A percentile compares a stretch with the other conserved stretches of the same genome.
Conservation (phyloP, 1,284 basidiomycete genomes). For the Ganoderma lingzhi region DNA sequence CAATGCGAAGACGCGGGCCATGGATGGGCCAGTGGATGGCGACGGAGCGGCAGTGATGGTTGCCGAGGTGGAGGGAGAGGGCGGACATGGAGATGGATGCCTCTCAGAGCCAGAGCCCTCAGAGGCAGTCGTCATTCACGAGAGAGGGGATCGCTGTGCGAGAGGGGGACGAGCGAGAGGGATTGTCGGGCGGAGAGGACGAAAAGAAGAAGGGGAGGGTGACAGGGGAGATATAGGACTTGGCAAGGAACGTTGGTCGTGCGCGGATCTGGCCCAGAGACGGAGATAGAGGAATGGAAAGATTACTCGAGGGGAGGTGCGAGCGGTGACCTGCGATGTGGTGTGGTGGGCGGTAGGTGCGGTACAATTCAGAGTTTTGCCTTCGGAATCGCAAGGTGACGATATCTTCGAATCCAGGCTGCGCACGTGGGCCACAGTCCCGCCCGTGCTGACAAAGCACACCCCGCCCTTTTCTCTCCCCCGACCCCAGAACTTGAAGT, state of each 20-base stretch:
- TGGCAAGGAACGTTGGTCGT: constrained; percentile 32
- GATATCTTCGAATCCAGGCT: constrained; percentile 18
- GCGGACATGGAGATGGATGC: constrained; percentile 34
- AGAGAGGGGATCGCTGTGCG: constrained; percentile 15
- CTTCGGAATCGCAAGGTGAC: constrained; percentile 23
- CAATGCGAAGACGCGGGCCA: constrained; percentile 33
- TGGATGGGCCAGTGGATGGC: constrained; percentile 30
- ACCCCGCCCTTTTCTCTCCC: constrained; percentile 4
- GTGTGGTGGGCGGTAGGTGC: constrained; percentile 4
- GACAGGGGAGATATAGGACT: constrained; percentile 21
- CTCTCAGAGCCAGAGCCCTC: constrained; percentile 39
- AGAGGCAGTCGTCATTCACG: constrained; percentile 42
- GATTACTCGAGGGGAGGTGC: constrained; percentile 5
- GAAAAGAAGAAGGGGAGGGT: constrained; percentile 21
- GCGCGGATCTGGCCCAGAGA: constrained; percentile 26
- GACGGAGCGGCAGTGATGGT: constrained; percentile 35
- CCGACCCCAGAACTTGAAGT: constrained; percentile 1
- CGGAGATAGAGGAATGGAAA: constrained; percentile 9
- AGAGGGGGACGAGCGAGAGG: constrained; percentile 19
- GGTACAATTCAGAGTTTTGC: constrained; percentile 29
- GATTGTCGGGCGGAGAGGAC: constrained; percentile 21
- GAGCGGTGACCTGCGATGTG: constrained; percentile 3
- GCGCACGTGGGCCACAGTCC: constrained; percentile 31
- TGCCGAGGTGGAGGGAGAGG: constrained; percentile 36
- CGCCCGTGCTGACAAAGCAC: constrained; percentile 31